Evolutionary conservation across 2,329 filamentous ascomycete species (phyloP).

Genomic region (Cercospora nicotianae): DNA sequence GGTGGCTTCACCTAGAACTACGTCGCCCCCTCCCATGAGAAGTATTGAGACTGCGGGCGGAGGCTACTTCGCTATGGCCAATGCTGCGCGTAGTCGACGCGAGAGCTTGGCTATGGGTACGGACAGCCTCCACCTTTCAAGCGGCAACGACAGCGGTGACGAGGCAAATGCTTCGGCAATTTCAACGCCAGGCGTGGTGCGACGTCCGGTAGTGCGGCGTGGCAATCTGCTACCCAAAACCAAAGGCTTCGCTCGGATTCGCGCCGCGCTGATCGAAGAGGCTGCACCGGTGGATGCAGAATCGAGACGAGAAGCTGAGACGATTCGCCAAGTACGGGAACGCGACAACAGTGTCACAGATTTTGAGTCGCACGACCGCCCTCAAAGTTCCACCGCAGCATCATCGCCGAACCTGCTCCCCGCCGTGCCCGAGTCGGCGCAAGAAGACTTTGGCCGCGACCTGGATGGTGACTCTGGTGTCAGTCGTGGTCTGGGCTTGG

Average conservation of each 20-base stretch:
- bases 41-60: conserved; percentile 54
- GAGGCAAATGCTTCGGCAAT: conserved; percentile 52
- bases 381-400: conserved; percentile 58
- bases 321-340: conserved; percentile 91
- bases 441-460: conserved; percentile 71
- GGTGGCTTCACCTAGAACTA: conserved; percentile 68
- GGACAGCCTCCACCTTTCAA: conserved; percentile 79
- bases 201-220: conserved; percentile 78
- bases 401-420: conserved; percentile 67
- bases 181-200: conserved; percentile 71
- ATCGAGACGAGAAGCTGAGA: conserved; percentile 86
- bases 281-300: conserved; percentile 84
- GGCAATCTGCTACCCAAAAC: conserved; percentile 94
- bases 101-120: conserved; percentile 91
- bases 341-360: conserved; percentile 61
- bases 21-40: conserved; percentile 69
- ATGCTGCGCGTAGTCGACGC: conserved; percentile 57
- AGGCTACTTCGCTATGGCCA: conserved; percentile 39
- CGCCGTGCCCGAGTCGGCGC: conserved; percentile 56
- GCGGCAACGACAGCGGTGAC: conserved; percentile 77
- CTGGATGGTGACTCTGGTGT: conserved; percentile 35
- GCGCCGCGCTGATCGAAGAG: conserved; percentile 86
- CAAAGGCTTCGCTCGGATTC: conserved; percentile 90
- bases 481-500: conserved; percentile 45
- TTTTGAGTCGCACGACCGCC: conserved; percentile 38